Percentiles rank a stretch among this genome's conserved stretches.
Evolutionary conservation across 2,329 filamentous ascomycete genomes (phyloP).

Genomic region (Cladophialophora carrionii): DNA sequence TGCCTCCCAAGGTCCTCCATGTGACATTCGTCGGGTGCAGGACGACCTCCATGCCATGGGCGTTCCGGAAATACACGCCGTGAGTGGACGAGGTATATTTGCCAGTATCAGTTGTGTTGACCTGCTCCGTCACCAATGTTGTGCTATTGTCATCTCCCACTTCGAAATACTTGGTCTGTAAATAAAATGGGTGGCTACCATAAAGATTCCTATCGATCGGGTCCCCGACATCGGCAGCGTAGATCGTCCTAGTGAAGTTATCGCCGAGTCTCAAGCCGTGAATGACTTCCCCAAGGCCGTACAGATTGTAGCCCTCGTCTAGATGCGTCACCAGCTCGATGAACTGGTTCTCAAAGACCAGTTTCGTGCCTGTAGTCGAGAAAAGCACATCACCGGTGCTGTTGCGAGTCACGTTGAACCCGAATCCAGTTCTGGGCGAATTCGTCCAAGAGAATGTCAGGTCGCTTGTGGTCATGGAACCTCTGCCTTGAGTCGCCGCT

Average conservation of each 20-base stretch:
- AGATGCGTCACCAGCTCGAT: conserved; percentile 70
- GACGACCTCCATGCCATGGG: conserved; percentile 74
- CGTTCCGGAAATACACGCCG: conserved; percentile 75
- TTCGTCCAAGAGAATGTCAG: conserved; percentile 61
- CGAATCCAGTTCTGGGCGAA: conserved; percentile 56
- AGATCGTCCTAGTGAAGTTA: conserved; percentile 71
- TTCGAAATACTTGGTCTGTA: conserved; percentile 77
- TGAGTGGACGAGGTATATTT: conserved; percentile 65
- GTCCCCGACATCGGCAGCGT: conserved; percentile 69
- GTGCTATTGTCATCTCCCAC: conserved; percentile 54
- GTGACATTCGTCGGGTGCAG: conserved; percentile 67
- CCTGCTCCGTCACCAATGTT: conserved; percentile 58
- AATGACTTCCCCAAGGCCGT: conserved; percentile 74
- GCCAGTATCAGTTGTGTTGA: conserved; percentile 51
- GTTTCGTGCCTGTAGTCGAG: conserved; percentile 63
- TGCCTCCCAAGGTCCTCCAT: conserved; percentile 75
- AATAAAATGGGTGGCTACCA: conserved; percentile 75
- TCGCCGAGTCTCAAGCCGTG: conserved; percentile 72
- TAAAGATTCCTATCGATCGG: conserved; percentile 70
- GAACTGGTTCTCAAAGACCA: conserved; percentile 78
- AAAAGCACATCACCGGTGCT: conserved; percentile 70
- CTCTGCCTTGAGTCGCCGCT: conserved; percentile 55
- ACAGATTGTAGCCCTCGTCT: conserved; percentile 73
- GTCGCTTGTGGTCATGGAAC: conserved; percentile 45
- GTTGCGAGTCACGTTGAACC: conserved; percentile 59